Conservation (phyloP, 108 stramenopile genomes). For the Cyclostephanos tholiformis region DNA sequence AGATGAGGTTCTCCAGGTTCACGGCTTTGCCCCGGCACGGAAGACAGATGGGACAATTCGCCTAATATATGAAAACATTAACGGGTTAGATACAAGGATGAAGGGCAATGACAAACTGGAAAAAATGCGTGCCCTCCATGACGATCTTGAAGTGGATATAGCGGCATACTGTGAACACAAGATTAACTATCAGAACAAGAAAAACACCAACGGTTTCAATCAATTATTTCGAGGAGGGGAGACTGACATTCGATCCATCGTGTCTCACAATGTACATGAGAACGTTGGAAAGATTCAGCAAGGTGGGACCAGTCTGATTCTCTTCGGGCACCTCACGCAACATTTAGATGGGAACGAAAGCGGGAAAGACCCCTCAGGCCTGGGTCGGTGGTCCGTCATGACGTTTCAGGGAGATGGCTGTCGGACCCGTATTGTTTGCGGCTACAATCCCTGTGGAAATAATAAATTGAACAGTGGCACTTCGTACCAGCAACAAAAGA, state of each 20-base stretch:
- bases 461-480: no score
- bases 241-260: neutral
- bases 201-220: neutral
- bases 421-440: neutral
- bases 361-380: constrained; percentile 2
- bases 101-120: no score
- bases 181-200: neutral
- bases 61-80: no score
- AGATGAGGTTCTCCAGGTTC: neutral
- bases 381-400: constrained; percentile 9
- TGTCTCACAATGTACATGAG: no score
- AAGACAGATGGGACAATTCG: neutral
- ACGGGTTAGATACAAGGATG: no score
- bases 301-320: neutral
- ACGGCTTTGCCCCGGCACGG: neutral
- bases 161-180: neutral
- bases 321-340: neutral
- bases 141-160: neutral
- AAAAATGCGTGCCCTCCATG: no score
- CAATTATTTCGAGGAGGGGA: neutral
- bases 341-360: neutral
- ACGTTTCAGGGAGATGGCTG: neutral
- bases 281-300: neutral
- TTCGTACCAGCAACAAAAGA: no score
- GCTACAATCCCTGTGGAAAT: neutral